Base-by-base conservation (phyloP, 2,329 filamentous ascomycete species). In the Aspergillus sp. region DNA sequence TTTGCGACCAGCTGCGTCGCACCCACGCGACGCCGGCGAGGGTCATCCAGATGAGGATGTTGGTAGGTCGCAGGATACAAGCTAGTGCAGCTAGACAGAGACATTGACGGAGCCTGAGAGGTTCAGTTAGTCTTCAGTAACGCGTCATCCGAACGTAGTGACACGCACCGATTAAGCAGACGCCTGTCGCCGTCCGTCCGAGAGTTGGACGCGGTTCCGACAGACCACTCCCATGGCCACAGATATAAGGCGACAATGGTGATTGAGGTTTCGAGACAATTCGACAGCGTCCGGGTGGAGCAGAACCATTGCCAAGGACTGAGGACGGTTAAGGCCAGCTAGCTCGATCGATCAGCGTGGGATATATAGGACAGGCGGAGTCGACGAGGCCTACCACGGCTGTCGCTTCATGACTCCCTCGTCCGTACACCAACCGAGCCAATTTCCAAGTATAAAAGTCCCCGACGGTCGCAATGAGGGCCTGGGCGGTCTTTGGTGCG, bases 281-380 rank as follows among this genome's bases (percentile, higher is more conserved):
- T 99, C 50, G 93, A 96, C 65, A 99, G 87, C 1, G 94, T 96
- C 44, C 94, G 83, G 0, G 91, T 93, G 1, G 91, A 94, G 73
- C 88, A 94, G 73, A 94, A 97, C 89, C 90, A 97, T 70, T 96
- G 90, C 91, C 94, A 99, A 6, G 94, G 90, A 71, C 85, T 95
- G 63, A 85, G 76, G 41, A 88, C 71, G 3, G 85, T 86, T 73
- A 94, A 80, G 53, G 82, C 79, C 43, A 95, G 77, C 86, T 91
- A 69, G 53, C 58, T 57, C 47, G 30, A 4, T 50, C 30, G 6
- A 53, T 69, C 54, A 69, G 54, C 50, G 47, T 42, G 38, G 17
- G 19, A 17, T 26, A 32, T 14, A 3, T 38, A 30, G 19, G 42
- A 6, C 22, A 13, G 32, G 10, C 14, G 38, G 14, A 19, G 10